phyloP scores from a whole-genome alignment of 768 basidiomycete genomes.

The Austroboletus festivus region DNA sequence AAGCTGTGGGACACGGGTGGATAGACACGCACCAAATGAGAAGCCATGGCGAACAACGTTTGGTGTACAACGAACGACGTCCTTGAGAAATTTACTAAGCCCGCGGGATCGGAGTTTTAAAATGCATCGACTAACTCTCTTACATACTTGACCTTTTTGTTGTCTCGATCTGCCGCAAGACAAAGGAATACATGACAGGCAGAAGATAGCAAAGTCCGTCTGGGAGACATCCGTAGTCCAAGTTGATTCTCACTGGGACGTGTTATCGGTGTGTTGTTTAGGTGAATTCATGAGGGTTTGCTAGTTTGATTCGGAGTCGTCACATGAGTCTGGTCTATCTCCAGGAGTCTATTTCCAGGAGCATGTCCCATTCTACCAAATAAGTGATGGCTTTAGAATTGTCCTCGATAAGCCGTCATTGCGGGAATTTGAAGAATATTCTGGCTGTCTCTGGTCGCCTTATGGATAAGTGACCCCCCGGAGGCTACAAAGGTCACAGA shows the following conservation, averaged over 20 bases:
- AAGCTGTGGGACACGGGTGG: background rate
- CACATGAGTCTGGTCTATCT: background rate
- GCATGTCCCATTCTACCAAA: background rate
- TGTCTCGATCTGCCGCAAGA: too few relatives aligned
- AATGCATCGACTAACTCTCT: background rate
- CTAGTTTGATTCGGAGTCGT: background rate
- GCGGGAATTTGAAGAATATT: too few relatives aligned
- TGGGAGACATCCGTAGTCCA: too few relatives aligned
- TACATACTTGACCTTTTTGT: too few relatives aligned
- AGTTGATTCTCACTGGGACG: too few relatives aligned
- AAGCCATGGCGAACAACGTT: slow-evolving; percentile 46
- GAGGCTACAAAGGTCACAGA: too few relatives aligned
- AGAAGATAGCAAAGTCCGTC: too few relatives aligned
- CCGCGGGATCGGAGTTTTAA: background rate
- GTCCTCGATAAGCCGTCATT: too few relatives aligned
- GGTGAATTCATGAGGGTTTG: too few relatives aligned
- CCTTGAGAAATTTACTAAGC: background rate
- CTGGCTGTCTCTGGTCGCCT: background rate
- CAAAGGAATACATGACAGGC: too few relatives aligned
- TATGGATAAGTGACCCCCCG: background rate
- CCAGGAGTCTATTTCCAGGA: background rate
- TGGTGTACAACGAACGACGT: background rate
- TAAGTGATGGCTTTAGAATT: too few relatives aligned
- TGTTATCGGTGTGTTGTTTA: too few relatives aligned
- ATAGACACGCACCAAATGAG: slow-evolving; percentile 61